Evolutionary conservation across 2,329 filamentous ascomycete genomes (phyloP).

Genomic region (Talaromyces marneffei): DNA sequence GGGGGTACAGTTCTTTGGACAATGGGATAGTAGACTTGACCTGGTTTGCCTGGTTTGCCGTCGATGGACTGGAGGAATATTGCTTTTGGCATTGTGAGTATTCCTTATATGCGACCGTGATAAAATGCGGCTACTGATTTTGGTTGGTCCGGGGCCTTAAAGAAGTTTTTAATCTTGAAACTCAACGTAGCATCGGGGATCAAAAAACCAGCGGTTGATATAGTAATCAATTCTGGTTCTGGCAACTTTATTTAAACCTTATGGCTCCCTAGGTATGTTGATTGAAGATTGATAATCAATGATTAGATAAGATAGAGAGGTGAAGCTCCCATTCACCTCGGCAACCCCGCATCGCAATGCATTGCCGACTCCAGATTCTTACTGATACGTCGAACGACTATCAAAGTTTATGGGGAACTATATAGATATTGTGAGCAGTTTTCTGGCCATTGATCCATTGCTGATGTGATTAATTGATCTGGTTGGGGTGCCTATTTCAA

Average conservation of each 20-base stretch:
- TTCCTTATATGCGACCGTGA: background rate
- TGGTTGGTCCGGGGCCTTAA: background rate
- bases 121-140: background rate
- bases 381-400: background rate
- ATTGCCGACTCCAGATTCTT: background rate
- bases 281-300: background rate
- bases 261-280: background rate
- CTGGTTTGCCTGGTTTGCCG: conserved; percentile 64
- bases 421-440: background rate
- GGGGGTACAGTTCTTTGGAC: conserved; percentile 55
- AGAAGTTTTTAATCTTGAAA: background rate
- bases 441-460: background rate
- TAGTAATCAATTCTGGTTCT: background rate
- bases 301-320: background rate
- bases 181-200: background rate
- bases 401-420: background rate
- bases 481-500: background rate
- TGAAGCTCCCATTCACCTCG: background rate
- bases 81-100: conserved; percentile 38
- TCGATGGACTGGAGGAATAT: conserved; percentile 50
- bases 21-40: conserved; percentile 64
- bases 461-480: background rate
- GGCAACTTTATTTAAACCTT: background rate
- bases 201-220: background rate
- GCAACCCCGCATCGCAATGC: background rate